Base-by-base conservation (phyloP, 106 monocot genomes). In the Acorus gramineus region DNA sequence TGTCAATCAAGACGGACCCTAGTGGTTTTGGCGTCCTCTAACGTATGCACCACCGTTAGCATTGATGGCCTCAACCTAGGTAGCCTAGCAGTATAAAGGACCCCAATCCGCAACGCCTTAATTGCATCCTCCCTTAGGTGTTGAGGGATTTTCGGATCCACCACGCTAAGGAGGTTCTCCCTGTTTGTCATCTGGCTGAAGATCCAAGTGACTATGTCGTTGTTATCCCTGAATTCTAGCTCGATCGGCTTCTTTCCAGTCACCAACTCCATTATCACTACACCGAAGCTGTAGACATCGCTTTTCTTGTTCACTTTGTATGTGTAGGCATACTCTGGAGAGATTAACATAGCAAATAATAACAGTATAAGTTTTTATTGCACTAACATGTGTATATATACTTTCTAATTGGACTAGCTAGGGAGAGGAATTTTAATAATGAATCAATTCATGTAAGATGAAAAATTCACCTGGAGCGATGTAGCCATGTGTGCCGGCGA, bases 401-500 rank as follows among this genome's bases (percentile, higher is more conserved):
- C 28, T 28, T 28, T 0, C 28, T 28, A 28, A 28, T 28, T 28
- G 28, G 28, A 28, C 28, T 0, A n/a, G n/a, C n/a, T n/a, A 28
- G 28, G 28, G 28, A 28, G 28, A 28, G 0, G 28, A 28, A 28
- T 28, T 28, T 28, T 28, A 28, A 28, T 28, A 28, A 28, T 28
- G 28, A 28, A 28, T 28, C 28, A 28, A 1, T 28, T 28, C 28
- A 1, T 28, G 28, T 28, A 28, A 28, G 28, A 28, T 28, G 53
- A 12, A 10, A 46, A 5, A 60, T 59, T 52, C 62, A 92, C 91
- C 91, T 8, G 93, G 93, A 7, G 88, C 82, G 28, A 93, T 85
- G 74, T 93, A 93, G 7, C 93, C 93, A 49, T 81, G 76, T 14
- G 93, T 93, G 4, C 93, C 93, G 49, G 93, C 74, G 47, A 93